A percentile compares a stretch with the other conserved stretches of the same genome.
These are phyloP conservation scores for Nannochloris sp. DNA, from an alignment of 139 green algal species.

Conservation along the genomic window DNA sequence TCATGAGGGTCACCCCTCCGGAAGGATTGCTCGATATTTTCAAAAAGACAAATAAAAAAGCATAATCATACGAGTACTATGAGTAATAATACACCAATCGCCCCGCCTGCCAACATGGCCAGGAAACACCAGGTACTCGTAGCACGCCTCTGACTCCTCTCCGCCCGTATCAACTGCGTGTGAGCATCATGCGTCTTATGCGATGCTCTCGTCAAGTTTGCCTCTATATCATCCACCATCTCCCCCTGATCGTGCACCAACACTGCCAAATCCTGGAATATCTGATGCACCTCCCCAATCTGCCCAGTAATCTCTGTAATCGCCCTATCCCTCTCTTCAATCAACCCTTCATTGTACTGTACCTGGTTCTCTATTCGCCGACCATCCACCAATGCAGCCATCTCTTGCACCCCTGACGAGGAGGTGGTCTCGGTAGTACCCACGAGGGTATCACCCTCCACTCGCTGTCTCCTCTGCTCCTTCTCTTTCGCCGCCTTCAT, in stretches of 20 bases:
- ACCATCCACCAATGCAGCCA: conserved; percentile 38
- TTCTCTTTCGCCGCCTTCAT: conserved; percentile 46
- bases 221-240: conserved; percentile 54
- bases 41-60: not conserved
- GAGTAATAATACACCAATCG: conserved; percentile 39
- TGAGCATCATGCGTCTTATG: conserved; percentile 34
- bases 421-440: conserved; percentile 2
- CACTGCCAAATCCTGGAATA: conserved; percentile 70
- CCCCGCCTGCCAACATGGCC: conserved; percentile 20
- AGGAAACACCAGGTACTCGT: conserved; percentile 40
- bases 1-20: conserved; percentile 25
- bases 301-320: conserved; percentile 50
- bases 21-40: conserved; percentile 28
- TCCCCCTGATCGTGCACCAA: conserved; percentile 79
- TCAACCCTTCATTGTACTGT: conserved; percentile 68
- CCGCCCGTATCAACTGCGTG: conserved; percentile 36
- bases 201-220: conserved; percentile 42
- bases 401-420: conserved; percentile 23
- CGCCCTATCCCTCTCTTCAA: conserved; percentile 73
- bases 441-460: conserved; percentile 8
- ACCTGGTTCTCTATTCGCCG: conserved; percentile 20
- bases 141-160: conserved; percentile 37
- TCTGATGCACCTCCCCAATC: conserved; percentile 51
- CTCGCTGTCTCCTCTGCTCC: conserved; percentile 43
- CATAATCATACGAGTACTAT: conserved; percentile 24